A percentile compares a stretch with the other conserved stretches of the same genome.
These are phyloP conservation scores for Globisporangium acanthophoron DNA, from an alignment of 352 stramenopile species.

Conservation along the genomic window DNA sequence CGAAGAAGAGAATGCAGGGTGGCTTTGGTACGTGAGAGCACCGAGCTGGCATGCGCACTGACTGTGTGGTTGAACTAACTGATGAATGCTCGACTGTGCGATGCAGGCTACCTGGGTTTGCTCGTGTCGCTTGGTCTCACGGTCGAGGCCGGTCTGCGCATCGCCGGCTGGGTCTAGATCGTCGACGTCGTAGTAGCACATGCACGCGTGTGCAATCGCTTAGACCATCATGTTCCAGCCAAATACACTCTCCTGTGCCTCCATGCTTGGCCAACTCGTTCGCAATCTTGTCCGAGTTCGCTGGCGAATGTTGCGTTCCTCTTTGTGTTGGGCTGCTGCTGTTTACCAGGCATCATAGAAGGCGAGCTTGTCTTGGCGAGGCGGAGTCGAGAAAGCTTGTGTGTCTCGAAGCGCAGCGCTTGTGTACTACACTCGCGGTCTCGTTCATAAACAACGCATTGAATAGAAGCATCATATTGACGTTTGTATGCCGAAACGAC, in stretches of 20 bases:
- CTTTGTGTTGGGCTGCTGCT: no score
- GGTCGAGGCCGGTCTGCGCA: constrained; percentile 7
- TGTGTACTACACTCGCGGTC: no score
- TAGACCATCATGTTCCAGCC: no score
- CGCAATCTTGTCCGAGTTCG: no score
- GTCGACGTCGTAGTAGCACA: not conserved
- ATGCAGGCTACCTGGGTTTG: constrained; percentile 50
- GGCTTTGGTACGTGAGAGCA: constrained; percentile 31
- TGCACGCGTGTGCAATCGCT: no score
- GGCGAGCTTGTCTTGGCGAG: no score
- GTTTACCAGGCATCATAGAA: no score
- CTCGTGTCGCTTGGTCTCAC: constrained; percentile 24
- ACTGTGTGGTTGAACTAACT: not conserved
- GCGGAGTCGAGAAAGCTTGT: no score
- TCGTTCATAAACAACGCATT: not conserved
- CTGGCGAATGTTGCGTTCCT: no score
- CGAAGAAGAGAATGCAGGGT: constrained; percentile 55
- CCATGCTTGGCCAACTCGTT: no score
- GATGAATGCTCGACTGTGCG: not conserved
- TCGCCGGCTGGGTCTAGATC: constrained; percentile 2
- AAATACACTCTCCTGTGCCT: no score
- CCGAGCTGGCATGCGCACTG: not conserved
- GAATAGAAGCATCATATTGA: not conserved
- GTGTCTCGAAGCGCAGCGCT: no score
- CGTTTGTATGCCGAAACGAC: not conserved